phyloP scores from a whole-genome alignment of 345 rosid species.

The Eucalyptus pumila region DNA sequence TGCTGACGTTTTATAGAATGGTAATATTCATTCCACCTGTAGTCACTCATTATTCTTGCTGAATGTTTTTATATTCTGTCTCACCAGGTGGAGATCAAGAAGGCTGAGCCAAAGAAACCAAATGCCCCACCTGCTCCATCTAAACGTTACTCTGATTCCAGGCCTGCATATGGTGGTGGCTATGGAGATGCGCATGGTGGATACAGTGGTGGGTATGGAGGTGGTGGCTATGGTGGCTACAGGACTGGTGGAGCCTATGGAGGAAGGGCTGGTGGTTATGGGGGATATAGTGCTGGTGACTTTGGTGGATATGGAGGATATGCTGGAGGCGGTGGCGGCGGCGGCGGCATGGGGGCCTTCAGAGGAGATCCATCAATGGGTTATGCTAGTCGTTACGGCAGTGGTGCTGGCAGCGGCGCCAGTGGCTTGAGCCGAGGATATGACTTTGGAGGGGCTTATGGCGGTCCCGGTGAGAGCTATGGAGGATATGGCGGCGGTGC shows the following conservation, averaged over 20 bases:
- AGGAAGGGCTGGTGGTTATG: conserved; percentile 26
- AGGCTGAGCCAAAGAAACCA: conserved; percentile 96
- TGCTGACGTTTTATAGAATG: not conserved
- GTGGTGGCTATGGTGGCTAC: conserved; percentile 15
- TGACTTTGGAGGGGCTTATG: conserved; percentile 25
- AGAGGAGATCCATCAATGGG: conserved; percentile 69
- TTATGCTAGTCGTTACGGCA: conserved; percentile 69
- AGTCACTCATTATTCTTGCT: not conserved
- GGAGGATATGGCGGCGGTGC: conserved; percentile 45
- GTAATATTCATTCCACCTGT: not conserved
- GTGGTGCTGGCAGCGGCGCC: conserved; percentile 24
- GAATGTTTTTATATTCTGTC: not conserved
- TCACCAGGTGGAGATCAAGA: conserved; percentile 89
- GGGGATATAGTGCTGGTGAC: conserved; percentile 40
- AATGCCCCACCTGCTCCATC: conserved; percentile 57
- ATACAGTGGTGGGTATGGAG: conserved; percentile 8
- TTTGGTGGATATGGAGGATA: conserved; percentile 70
- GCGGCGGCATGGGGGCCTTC: conserved; percentile 50
- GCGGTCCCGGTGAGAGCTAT: conserved; percentile 18
- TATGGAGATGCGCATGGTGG: conserved; percentile 25
- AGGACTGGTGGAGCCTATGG: conserved; percentile 44
- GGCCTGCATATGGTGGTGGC: conserved; percentile 46
- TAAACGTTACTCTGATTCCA: conserved; percentile 46
- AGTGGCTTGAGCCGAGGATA: conserved; percentile 20
- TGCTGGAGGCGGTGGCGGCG: conserved; percentile 46